Percentiles rank a stretch among this genome's conserved stretches.
Evolutionary conservation across 164 flowering plant genomes (phyloP).

Genomic region (Liriodendron chinense): DNA sequence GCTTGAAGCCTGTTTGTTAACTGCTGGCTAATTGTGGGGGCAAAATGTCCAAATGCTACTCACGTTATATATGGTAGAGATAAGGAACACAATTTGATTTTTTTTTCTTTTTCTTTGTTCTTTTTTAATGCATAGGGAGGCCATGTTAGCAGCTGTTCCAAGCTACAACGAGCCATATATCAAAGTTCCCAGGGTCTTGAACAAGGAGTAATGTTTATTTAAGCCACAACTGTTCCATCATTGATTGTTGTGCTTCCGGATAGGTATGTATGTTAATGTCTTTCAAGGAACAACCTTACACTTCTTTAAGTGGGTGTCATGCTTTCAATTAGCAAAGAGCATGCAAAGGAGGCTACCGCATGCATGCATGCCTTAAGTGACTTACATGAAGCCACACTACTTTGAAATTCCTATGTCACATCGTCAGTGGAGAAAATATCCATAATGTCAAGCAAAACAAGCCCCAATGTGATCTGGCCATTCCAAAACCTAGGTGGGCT

Average conservation of each 20-base stretch:
- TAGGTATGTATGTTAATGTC: background rate
- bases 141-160: slow-evolving; percentile 65
- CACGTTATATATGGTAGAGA: too few species aligned
- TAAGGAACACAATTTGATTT: background rate
- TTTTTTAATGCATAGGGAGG: slow-evolving; percentile 39
- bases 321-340: background rate
- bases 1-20: too few species aligned
- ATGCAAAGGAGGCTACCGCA: background rate
- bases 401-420: too few species aligned
- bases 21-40: too few species aligned
- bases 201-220: slow-evolving; percentile 51
- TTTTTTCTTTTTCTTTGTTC: too few species aligned
- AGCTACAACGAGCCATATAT: slow-evolving; percentile 74
- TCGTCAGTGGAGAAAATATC: too few species aligned
- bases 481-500: too few species aligned
- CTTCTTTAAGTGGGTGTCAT: background rate
- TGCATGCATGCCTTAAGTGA: too few species aligned
- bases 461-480: too few species aligned
- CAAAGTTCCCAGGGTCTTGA: slow-evolving; percentile 84
- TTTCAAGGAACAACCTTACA: background rate
- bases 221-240: background rate
- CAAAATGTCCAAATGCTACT: too few species aligned
- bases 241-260: background rate
- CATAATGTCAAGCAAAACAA: too few species aligned
- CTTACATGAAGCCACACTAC: too few species aligned